These are phyloP conservation scores for Mallotus nudiflorus DNA, from an alignment of 345 rosid genomes.

Conservation along the genomic window DNA sequence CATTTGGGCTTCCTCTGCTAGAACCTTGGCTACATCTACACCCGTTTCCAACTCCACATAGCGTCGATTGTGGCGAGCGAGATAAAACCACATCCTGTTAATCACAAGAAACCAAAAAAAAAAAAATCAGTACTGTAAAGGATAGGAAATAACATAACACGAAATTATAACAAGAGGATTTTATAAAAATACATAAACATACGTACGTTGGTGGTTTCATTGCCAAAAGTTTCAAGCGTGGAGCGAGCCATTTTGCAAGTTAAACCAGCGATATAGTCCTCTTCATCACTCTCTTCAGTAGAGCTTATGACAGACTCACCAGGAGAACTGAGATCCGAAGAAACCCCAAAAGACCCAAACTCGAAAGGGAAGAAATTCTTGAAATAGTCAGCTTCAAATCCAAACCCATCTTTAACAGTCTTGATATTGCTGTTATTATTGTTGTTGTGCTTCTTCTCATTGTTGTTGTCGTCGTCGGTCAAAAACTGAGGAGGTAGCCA, in stretches of 20 bases:
- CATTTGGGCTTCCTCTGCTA: slow-evolving; percentile 32
- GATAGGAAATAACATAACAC: no score
- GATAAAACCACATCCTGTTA: slow-evolving; percentile 39
- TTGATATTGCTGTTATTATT: not conserved
- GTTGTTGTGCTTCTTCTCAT: not conserved
- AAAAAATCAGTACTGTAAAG: not conserved
- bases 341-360: slow-evolving; percentile 38
- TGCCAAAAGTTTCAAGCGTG: slow-evolving; percentile 30
- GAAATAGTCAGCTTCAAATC: slow-evolving; percentile 23
- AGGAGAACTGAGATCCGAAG: slow-evolving; percentile 56
- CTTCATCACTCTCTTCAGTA: slow-evolving; percentile 61
- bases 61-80: slow-evolving; percentile 65
- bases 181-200: not conserved
- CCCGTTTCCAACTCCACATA: slow-evolving; percentile 37
- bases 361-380: slow-evolving; percentile 45
- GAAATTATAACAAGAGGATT: not conserved
- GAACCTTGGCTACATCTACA: slow-evolving; percentile 41
- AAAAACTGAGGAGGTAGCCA: slow-evolving; percentile 80
- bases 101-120: not conserved
- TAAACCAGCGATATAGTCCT: slow-evolving; percentile 43
- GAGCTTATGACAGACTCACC: slow-evolving; percentile 58
- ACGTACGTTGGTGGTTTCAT: slow-evolving; percentile 43
- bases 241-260: slow-evolving; percentile 46
- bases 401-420: slow-evolving; percentile 11
- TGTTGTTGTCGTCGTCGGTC: slow-evolving; percentile 57